Percentiles rank a stretch among this genome's conserved stretches.
phyloP scores from a whole-genome alignment of 345 rosid genomes.

The Populus deltoides region DNA sequence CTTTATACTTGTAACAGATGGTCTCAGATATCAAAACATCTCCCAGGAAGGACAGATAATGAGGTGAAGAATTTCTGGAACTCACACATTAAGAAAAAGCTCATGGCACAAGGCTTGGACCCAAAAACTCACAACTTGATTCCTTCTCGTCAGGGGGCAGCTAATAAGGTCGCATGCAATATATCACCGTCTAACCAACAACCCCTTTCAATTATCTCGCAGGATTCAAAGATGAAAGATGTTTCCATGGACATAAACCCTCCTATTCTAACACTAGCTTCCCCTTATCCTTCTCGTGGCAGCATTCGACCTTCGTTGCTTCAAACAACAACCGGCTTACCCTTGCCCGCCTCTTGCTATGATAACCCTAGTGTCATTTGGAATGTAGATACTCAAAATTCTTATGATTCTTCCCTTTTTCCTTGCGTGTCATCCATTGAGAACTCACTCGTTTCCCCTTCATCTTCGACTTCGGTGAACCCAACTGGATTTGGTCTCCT shows the following conservation, averaged over 20 bases:
- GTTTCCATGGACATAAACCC: slow-evolving; percentile 13
- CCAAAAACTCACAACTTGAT: slow-evolving; percentile 23
- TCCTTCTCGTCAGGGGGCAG: slow-evolving; percentile 30
- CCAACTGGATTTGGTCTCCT: slow-evolving; percentile 12
- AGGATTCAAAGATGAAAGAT: background rate
- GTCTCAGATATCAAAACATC: slow-evolving; percentile 86
- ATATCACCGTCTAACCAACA: slow-evolving; percentile 15
- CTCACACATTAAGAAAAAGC: slow-evolving; percentile 68
- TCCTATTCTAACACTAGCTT: slow-evolving; percentile 15
- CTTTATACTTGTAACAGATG: slow-evolving; percentile 41
- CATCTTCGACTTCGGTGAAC: slow-evolving; percentile 16
- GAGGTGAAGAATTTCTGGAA: slow-evolving; percentile 83
- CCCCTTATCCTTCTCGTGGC: background rate
- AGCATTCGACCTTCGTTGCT: background rate
- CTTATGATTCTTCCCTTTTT: background rate
- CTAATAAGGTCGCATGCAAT: slow-evolving; percentile 11
- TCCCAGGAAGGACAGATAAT: slow-evolving; percentile 75
- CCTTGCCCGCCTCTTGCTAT: slow-evolving; percentile 8
- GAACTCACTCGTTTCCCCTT: slow-evolving; percentile 10
- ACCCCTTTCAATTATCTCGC: slow-evolving; percentile 19
- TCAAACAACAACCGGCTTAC: background rate
- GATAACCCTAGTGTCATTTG: slow-evolving; percentile 19
- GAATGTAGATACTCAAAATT: slow-evolving; percentile 7
- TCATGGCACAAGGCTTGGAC: slow-evolving; percentile 50
- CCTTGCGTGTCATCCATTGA: background rate